Evolutionary conservation across 2,329 filamentous ascomycete species (phyloP).

Genomic region (Fusarium irregulare): DNA sequence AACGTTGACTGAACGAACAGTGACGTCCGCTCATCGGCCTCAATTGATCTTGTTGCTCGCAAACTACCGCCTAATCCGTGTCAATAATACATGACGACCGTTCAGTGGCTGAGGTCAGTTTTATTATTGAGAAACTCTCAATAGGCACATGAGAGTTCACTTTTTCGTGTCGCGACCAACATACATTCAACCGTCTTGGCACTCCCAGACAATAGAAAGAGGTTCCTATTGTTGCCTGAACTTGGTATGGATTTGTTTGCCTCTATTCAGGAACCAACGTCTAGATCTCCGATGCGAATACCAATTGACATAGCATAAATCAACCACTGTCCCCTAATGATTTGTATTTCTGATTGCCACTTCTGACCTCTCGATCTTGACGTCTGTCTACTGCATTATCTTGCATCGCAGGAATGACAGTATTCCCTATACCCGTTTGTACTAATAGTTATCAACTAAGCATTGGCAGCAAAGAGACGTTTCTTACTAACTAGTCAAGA

Average conservation of each 20-base stretch:
- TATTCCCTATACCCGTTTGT: neutral
- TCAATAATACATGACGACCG: constrained; percentile 3
- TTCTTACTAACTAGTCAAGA: neutral
- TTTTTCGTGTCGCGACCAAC: neutral
- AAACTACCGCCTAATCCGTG: neutral
- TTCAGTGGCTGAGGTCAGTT: constrained; percentile 32
- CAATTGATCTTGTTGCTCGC: neutral
- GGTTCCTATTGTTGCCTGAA: constrained; percentile 8
- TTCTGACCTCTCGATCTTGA: neutral
- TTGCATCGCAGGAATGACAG: neutral
- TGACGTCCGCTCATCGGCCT: constrained; percentile 11
- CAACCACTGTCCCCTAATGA: neutral
- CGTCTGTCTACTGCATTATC: neutral
- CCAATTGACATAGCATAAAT: neutral
- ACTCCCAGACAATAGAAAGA: constrained; percentile 1
- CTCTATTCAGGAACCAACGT: neutral
- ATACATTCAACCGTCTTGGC: constrained; percentile 1
- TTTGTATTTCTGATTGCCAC: neutral
- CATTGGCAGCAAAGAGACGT: constrained; percentile 4
- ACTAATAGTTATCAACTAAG: neutral
- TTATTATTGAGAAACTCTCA: constrained; percentile 6
- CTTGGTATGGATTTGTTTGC: neutral
- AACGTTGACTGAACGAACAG: neutral
- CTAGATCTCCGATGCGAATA: neutral
- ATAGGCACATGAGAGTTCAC: neutral